Percentiles rank a stretch among this genome's conserved stretches.
phyloP scores from a whole-genome alignment of 441 rosid genomes.

The Erodium moschatum region DNA sequence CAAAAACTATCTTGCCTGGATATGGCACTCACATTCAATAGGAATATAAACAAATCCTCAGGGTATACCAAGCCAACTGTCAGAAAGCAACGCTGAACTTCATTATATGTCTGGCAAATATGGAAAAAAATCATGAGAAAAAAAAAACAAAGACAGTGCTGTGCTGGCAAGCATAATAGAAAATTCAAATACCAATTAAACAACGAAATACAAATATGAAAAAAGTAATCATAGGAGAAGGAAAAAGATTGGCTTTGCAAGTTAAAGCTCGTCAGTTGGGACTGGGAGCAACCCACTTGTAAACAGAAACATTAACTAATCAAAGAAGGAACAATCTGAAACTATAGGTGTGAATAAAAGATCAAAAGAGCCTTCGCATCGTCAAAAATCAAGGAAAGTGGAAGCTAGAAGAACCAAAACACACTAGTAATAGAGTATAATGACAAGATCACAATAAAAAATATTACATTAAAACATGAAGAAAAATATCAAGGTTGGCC shows the following conservation, averaged over 20 bases:
- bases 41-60: slow-evolving; percentile 80
- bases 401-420: slow-evolving; percentile 5
- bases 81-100: slow-evolving; percentile 92
- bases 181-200: neutral
- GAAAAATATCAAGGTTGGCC: slow-evolving; percentile 10
- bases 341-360: neutral
- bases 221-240: neutral
- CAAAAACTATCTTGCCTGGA: slow-evolving; percentile 20
- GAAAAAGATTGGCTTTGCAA: neutral
- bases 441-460: slow-evolving; percentile 8
- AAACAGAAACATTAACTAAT: neutral
- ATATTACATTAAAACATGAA: slow-evolving; percentile 12
- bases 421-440: neutral
- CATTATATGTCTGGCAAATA: slow-evolving; percentile 77
- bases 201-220: neutral
- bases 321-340: slow-evolving; percentile 7
- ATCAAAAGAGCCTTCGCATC: neutral
- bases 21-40: slow-evolving; percentile 62
- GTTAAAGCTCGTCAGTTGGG: neutral
- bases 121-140: slow-evolving; percentile 13
- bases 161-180: neutral
- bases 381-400: neutral
- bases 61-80: slow-evolving; percentile 81
- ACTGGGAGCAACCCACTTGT: neutral
- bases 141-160: slow-evolving; percentile 2